Percentiles rank a stretch among this genome's conserved stretches.
These are phyloP conservation scores for Hemerocallis citrina DNA, from an alignment of 106 monocot genomes.

Conservation along the genomic window DNA sequence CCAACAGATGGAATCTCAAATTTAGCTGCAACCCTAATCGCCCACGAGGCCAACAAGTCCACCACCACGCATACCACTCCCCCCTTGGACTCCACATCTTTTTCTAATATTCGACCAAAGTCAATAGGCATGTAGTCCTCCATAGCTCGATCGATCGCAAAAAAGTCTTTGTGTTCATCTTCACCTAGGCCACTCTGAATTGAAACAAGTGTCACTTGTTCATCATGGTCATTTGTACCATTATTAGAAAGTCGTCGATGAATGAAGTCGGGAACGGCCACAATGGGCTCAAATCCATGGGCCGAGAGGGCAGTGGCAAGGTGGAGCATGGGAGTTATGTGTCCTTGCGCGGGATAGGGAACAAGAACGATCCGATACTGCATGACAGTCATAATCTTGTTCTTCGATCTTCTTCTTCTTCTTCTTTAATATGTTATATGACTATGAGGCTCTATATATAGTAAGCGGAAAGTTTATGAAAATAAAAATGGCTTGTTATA, in stretches of 20 bases:
- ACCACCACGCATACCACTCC: slow-evolving; percentile 33
- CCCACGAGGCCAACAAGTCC: slow-evolving; percentile 77
- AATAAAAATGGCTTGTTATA: no score
- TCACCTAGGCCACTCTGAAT: slow-evolving; percentile 25
- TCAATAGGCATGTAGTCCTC: slow-evolving; percentile 38
- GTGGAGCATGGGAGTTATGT: slow-evolving; percentile 61
- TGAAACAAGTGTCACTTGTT: slow-evolving; percentile 12
- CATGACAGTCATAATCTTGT: no score
- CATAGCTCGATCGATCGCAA: slow-evolving; percentile 37
- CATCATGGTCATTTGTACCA: neutral
- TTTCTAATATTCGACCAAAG: slow-evolving; percentile 22
- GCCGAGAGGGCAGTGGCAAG: slow-evolving; percentile 31
- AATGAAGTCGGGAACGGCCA: slow-evolving; percentile 53
- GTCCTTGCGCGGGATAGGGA: slow-evolving; percentile 71
- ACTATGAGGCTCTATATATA: no score
- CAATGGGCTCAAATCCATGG: slow-evolving; percentile 25
- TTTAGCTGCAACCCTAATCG: slow-evolving; percentile 34
- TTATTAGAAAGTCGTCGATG: slow-evolving; percentile 14
- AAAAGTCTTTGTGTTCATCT: slow-evolving; percentile 22
- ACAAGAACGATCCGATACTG: slow-evolving; percentile 34
- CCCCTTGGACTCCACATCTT: neutral
- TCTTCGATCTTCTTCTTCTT: no score
- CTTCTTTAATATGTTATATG: no score
- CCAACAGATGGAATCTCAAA: slow-evolving; percentile 35
- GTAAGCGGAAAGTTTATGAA: no score